Evolutionary conservation across 2,329 filamentous ascomycete genomes (phyloP), one percentile per base, ranked within the genome.

Genomic region (Aspergillus brunneoviolaceus): DNA sequence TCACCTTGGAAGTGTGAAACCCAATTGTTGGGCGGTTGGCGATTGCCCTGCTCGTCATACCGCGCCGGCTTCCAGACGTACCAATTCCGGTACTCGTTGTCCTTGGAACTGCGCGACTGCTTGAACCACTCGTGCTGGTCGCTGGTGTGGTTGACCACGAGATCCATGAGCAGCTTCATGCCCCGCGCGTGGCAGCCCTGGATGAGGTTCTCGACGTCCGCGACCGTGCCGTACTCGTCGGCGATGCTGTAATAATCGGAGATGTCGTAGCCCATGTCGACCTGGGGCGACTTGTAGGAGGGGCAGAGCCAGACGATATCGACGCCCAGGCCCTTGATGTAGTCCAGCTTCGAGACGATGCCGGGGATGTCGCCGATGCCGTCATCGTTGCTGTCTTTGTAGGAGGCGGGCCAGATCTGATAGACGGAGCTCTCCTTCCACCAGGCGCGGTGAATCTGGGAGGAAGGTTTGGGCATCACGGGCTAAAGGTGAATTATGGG

Each of bases 61-160:
- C 79, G 80, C 49, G 83, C 80, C 1, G 84, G 82, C 60, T 70
- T 80, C 79, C 77, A 79, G 63, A 87, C 84, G 67, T 89, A 90
- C 87, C 88, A 92, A 71, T 89, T 82, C 1, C 88, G 80, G 69
- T 89, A 89, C 10, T 86, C 81, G 68, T 81, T 88, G 63, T 84
- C 79, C 59, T 81, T 85, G 47, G 84, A 86, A 39, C 82, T 83
- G 54, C 85, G 79, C 2, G 86, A 89, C 68, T 90, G 83, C 51
- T 84, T 80, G 75, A 91, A 91, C 89, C 89, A 92, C 3, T 81
- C 80, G 67, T 91, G 87, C 70, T 90, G 82, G 63, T 89, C 84
- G 2, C 86, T 89, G 0, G 89, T 92, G 71, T 94, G 90, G 65
- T 92, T 94, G 62, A 92, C 83, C 2, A 93, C 90, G 3, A 93